These are phyloP conservation scores for Globisporangium irregulare DNA, from an alignment of 352 stramenopile species.

Conservation along the genomic window DNA sequence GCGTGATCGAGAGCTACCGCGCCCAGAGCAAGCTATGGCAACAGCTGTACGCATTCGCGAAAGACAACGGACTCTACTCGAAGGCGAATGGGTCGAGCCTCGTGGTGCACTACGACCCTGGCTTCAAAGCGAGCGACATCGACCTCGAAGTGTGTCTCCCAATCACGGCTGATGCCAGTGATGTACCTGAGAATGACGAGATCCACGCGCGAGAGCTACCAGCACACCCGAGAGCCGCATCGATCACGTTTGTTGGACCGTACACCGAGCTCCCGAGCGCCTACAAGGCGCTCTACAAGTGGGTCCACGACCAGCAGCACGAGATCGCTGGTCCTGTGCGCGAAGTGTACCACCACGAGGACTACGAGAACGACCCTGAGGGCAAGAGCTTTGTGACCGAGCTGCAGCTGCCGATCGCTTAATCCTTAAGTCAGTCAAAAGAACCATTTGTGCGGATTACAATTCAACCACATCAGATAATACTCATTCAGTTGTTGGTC, in stretches of 20 bases:
- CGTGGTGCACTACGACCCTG: conserved; percentile 36
- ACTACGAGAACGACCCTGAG: not conserved
- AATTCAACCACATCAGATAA: too few relatives aligned
- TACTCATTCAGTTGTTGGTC: too few relatives aligned
- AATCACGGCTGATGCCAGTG: conserved; percentile 20
- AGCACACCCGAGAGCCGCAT: conserved; percentile 24
- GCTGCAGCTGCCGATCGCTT: conserved; percentile 3
- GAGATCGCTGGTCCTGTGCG: not conserved
- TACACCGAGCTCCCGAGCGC: not conserved
- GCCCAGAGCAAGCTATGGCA: conserved; percentile 41
- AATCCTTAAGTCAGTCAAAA: not conserved
- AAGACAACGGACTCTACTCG: conserved; percentile 18
- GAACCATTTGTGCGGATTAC: too few relatives aligned
- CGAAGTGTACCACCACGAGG: conserved; percentile 7
- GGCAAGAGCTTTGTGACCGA: conserved; percentile 8
- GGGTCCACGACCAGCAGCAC: not conserved
- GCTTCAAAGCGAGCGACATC: conserved; percentile 36
- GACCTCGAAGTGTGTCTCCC: conserved; percentile 52
- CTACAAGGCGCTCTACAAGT: conserved; percentile 8
- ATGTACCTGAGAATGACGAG: conserved; percentile 14
- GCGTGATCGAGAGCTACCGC: conserved; percentile 42
- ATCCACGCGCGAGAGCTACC: conserved; percentile 25
- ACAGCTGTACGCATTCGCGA: conserved; percentile 26
- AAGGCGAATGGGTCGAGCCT: conserved; percentile 24
- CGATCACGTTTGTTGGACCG: conserved; percentile 20